Evolutionary conservation across 768 basidiomycete genomes (phyloP), one percentile per base, ranked within the genome.

Genomic region (Imleria badia): DNA sequence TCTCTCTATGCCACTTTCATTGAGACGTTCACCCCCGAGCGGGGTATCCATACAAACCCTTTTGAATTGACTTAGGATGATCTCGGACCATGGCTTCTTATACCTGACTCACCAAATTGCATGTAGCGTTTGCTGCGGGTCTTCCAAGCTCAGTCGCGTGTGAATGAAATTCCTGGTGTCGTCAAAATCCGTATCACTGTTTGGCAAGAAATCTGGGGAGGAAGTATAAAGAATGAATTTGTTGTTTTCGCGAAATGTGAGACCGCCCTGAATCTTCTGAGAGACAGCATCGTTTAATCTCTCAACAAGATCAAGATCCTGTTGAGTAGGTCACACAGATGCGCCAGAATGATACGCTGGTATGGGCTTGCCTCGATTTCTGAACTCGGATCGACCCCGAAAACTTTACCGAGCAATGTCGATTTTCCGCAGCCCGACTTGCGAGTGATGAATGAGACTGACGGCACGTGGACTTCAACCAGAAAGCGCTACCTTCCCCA

Each of bases 141-240:
- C 12, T 6, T 34, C 20, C 13, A 10, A 22, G 29, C 5, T 33
- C 40, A 55, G 17, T 15, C 29, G 29, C 45, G 5, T 14, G 5
- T n/a, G 33, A n/a, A 56, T 34, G 45, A 56, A 56, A 22, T 23
- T 5, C 15, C 40, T 40, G 26, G 52, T 35, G 5, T 29, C 20
- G 34, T 56, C 40, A 26, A 52, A 56, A 26, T 56, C 55, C 9
- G 17, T 22, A n/a, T 56, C 55, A 12, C 49, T 52, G 55, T 56
- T 52, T 3, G 51, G 55, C 12, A 36, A 19, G 26, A 52, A 56
- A 19, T 22, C 50, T 23, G 13, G 31, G 35, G 53, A 50, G 26
- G 52, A 47, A 26, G 51, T 52, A 19, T 56, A 46, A 2, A 56
- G 55, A n/a, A 46, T 29, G 33, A 56, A 52, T 46, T 20, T 52